Evolutionary conservation across 2,329 filamentous ascomycete genomes (phyloP), one percentile per base, ranked within the genome.

Genomic region (Exserohilum turcica): DNA sequence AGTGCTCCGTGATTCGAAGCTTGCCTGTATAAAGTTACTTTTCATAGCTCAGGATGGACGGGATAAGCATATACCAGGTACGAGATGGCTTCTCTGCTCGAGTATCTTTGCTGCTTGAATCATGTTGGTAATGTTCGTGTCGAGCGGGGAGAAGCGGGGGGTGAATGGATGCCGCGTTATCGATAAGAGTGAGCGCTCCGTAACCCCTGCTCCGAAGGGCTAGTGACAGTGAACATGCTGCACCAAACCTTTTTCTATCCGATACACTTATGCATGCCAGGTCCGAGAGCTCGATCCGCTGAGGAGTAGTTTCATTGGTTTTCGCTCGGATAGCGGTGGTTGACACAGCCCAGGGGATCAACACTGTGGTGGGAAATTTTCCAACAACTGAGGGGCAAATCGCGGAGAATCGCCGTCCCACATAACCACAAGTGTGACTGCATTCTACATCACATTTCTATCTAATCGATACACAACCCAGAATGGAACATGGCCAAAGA

Each of bases 1-100:
- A 89, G 66, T 93, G 82, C 72, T 96, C 92, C 2, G 89, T 89
- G 56, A 95, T 83, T 55, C 84, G 80, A 39, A 95, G 80, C 69
- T 87, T 88, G 43, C 91, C 91, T 91, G 54, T 42, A n/a, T 40
- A 8, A 4, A 9, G 27, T 59, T 32, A 59, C 47, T 52, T 31
- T 13, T 7, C 13, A 10, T 10, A 7, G 9, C 1, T n/a, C 9
- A 48, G 3, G 1, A 13, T 35, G 42, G 27, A 3, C 6, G 3
- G 24, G 6, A 18, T 39, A 2, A 4, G 1, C 37, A 2, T 8
- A 15, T 68, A 79, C 78, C 78, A 59, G 78, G 73, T 5, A 79
- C 73, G 16, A 77, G 61, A 56, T 80, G 74, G 43, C 76, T 76
- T 48, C 71, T 72, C 56, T 80, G 76, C 55, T 76, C 76, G 33